phyloP scores from a whole-genome alignment of 2,329 filamentous ascomycete genomes.

The Apiospora saccharicola region DNA sequence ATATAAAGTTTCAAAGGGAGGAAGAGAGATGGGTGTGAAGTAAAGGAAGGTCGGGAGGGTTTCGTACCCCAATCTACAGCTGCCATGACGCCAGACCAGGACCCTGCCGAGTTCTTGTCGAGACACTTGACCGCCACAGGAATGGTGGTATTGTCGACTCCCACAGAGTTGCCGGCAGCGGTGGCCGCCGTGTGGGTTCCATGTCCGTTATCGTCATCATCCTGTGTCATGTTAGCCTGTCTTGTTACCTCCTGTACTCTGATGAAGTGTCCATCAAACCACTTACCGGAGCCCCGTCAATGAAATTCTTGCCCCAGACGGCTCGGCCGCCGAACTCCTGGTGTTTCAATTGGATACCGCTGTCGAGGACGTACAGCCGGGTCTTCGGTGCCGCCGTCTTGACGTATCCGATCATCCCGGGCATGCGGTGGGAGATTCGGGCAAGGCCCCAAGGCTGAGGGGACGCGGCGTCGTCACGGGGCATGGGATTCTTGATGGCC shows the following conservation, averaged over 20 bases:
- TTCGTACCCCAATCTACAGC: slow-evolving; percentile 40
- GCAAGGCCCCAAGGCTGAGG: slow-evolving; percentile 36
- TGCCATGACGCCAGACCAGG: slow-evolving; percentile 34
- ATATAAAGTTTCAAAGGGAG: background rate
- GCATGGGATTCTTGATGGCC: slow-evolving; percentile 12
- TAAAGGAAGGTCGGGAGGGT: background rate
- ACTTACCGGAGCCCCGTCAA: slow-evolving; percentile 33
- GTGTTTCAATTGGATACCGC: slow-evolving; percentile 38
- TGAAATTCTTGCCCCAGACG: slow-evolving; percentile 38
- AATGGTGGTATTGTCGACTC: slow-evolving; percentile 38
- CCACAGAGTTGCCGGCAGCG: slow-evolving; percentile 37
- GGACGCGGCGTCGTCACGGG: background rate
- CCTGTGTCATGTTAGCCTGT: slow-evolving; percentile 28
- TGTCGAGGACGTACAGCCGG: slow-evolving; percentile 39
- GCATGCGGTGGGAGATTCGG: slow-evolving; percentile 38
- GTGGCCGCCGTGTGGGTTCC: slow-evolving; percentile 39
- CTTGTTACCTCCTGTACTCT: background rate
- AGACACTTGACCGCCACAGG: slow-evolving; percentile 39
- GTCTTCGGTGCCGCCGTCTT: slow-evolving; percentile 29
- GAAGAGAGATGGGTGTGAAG: no score
- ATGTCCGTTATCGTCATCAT: slow-evolving; percentile 38
- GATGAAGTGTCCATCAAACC: background rate
- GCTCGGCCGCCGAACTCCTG: slow-evolving; percentile 39
- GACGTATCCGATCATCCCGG: slow-evolving; percentile 32
- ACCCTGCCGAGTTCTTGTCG: slow-evolving; percentile 32